These are phyloP conservation scores for Aegle marmelos DNA, from an alignment of 345 rosid species.

Conservation along the genomic window DNA sequence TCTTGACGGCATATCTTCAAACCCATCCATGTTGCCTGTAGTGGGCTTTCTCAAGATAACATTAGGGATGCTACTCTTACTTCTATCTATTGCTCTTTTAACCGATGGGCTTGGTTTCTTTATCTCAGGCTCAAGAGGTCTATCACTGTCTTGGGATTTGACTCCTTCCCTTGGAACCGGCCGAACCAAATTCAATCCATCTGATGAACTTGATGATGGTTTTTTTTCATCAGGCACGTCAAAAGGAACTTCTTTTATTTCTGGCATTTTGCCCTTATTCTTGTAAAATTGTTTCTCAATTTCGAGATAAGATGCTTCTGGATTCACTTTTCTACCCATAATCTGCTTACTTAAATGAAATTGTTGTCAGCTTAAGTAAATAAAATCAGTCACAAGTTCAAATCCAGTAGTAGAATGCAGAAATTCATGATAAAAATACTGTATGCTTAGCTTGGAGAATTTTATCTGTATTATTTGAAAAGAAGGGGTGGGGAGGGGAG, in stretches of 20 bases:
- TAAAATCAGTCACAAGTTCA: not conserved
- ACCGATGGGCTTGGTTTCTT: conserved; percentile 41
- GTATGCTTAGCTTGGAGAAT: not conserved
- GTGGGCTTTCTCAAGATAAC: conserved; percentile 83
- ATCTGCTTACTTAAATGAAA: conserved; percentile 45
- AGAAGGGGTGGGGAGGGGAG: too few species aligned
- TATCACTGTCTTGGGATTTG: conserved; percentile 43
- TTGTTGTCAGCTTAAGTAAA: conserved; percentile 1
- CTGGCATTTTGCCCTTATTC: conserved; percentile 64
- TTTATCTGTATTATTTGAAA: not conserved
- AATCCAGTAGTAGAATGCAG: not conserved
- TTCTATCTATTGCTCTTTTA: conserved; percentile 36
- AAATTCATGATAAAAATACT: not conserved
- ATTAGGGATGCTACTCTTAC: conserved; percentile 60
- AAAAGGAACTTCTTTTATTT: conserved; percentile 63
- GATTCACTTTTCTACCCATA: conserved; percentile 69
- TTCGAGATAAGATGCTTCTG: conserved; percentile 70
- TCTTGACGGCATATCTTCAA: conserved; percentile 52
- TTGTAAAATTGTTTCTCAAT: conserved; percentile 76
- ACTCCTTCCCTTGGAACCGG: conserved; percentile 74
- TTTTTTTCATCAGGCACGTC: conserved; percentile 50
- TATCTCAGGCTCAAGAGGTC: conserved; percentile 29
- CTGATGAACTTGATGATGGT: conserved; percentile 30
- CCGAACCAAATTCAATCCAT: conserved; percentile 63
- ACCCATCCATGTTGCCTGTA: conserved; percentile 49